These are phyloP conservation scores for Amylostereum chailletii DNA, from an alignment of 1,284 basidiomycete genomes.

Conservation along the genomic window DNA sequence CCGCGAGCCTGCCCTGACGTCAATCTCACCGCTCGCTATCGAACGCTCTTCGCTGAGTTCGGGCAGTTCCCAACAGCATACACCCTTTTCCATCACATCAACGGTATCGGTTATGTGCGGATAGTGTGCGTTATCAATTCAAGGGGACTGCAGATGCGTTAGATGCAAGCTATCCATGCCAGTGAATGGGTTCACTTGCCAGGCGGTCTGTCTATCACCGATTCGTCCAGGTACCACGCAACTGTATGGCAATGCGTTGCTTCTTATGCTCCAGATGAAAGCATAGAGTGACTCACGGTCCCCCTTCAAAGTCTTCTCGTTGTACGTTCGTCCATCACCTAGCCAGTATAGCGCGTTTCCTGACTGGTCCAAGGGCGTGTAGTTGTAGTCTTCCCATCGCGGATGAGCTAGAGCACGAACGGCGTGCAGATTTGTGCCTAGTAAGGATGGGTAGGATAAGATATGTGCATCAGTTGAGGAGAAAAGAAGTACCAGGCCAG, in stretches of 20 bases:
- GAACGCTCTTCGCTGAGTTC: too few species aligned
- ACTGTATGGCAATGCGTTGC: not conserved
- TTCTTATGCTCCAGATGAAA: not conserved
- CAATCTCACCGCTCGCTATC: too few species aligned
- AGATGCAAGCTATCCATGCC: too few species aligned
- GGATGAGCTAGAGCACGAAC: conserved; percentile 40
- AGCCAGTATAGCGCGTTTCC: conserved; percentile 25
- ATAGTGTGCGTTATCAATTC: too few species aligned
- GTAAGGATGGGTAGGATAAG: not conserved
- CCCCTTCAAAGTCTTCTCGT: not conserved
- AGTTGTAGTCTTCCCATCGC: conserved; percentile 60
- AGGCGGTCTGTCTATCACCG: too few species aligned
- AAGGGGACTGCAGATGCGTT: too few species aligned
- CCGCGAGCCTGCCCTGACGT: too few species aligned
- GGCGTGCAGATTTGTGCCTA: conserved; percentile 49
- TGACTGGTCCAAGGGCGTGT: conserved; percentile 34
- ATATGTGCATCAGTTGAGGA: not conserved
- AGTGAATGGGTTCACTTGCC: too few species aligned
- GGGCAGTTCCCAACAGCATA: too few species aligned
- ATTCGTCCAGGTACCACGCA: not conserved
- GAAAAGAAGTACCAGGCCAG: conserved; percentile 42
- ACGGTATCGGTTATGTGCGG: too few species aligned
- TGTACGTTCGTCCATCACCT: not conserved
- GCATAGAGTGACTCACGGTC: not conserved
- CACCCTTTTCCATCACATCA: too few species aligned